phyloP scores from a whole-genome alignment of 1,284 basidiomycete genomes.

The Cryptococcus jaspeensis region DNA sequence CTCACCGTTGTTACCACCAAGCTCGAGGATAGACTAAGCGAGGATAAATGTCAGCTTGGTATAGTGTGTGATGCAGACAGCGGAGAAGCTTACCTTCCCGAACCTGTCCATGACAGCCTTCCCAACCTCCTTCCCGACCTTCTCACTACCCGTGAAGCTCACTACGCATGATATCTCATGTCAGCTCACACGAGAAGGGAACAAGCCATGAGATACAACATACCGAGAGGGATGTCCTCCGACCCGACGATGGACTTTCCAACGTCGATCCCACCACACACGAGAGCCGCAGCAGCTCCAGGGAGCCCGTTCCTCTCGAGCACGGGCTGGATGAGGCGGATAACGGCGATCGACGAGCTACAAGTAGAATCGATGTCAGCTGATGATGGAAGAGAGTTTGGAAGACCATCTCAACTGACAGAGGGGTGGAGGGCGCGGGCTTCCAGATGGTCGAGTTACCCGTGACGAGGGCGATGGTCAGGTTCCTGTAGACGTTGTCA shows the following conservation, averaged over 20 bases:
- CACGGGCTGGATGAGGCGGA: constrained; percentile 75
- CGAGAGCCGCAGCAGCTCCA: constrained; percentile 75
- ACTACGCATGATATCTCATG: constrained; percentile 56
- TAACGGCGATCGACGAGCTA: constrained; percentile 69
- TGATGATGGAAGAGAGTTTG: too few relatives aligned
- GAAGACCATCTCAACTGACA: constrained; percentile 55
- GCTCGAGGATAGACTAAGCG: constrained; percentile 70
- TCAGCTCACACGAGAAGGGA: constrained; percentile 1
- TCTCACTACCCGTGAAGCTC: constrained; percentile 91
- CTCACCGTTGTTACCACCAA: constrained; percentile 91
- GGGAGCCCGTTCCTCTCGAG: constrained; percentile 78
- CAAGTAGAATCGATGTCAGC: constrained; percentile 23
- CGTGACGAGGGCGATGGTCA: constrained; percentile 80
- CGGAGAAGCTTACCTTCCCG: constrained; percentile 34
- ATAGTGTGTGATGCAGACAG: not conserved
- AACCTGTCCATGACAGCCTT: constrained; percentile 65
- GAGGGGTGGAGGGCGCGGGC: constrained; percentile 82
- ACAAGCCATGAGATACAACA: constrained; percentile 1
- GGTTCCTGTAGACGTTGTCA: constrained; percentile 63
- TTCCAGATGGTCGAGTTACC: constrained; percentile 96
- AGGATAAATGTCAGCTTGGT: not conserved
- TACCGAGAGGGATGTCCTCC: constrained; percentile 65
- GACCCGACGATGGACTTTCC: constrained; percentile 77
- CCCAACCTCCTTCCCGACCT: constrained; percentile 81
- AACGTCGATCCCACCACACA: constrained; percentile 76